Conservation (phyloP, 345 rosid genomes). For the Melastoma malabathricum region DNA sequence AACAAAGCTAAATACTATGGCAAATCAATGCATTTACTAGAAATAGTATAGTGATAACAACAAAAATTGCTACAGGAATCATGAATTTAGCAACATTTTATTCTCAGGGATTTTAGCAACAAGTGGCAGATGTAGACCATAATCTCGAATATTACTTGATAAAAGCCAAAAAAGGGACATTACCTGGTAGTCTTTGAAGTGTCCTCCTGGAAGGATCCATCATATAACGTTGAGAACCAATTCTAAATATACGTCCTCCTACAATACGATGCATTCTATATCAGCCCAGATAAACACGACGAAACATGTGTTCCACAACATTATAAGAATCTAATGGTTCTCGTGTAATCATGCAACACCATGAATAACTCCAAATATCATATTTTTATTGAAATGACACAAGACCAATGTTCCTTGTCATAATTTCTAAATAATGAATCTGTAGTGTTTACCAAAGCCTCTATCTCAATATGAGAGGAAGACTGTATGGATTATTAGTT, state of each 20-base stretch:
- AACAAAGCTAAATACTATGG: too few relatives aligned
- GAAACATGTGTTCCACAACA: not conserved
- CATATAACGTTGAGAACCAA: constrained; percentile 73
- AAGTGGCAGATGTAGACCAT: not conserved
- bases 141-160: not conserved
- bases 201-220: constrained; percentile 91
- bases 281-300: constrained; percentile 2
- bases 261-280: constrained; percentile 7
- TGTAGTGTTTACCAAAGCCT: not conserved
- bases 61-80: too few relatives aligned
- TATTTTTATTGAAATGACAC: not conserved
- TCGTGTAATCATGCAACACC: too few relatives aligned
- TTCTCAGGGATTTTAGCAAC: too few relatives aligned
- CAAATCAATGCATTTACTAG: too few relatives aligned
- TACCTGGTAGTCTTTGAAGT: constrained; percentile 51
- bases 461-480: not conserved
- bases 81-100: too few relatives aligned
- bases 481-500: constrained; percentile 1
- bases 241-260: constrained; percentile 74
- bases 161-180: not conserved
- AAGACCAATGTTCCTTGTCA: not conserved
- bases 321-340: not conserved
- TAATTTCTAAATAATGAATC: not conserved
- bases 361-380: not conserved
- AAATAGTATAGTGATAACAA: too few relatives aligned